Conservation (phyloP, 2,329 filamentous ascomycete species). For the Phialophora expanda region DNA sequence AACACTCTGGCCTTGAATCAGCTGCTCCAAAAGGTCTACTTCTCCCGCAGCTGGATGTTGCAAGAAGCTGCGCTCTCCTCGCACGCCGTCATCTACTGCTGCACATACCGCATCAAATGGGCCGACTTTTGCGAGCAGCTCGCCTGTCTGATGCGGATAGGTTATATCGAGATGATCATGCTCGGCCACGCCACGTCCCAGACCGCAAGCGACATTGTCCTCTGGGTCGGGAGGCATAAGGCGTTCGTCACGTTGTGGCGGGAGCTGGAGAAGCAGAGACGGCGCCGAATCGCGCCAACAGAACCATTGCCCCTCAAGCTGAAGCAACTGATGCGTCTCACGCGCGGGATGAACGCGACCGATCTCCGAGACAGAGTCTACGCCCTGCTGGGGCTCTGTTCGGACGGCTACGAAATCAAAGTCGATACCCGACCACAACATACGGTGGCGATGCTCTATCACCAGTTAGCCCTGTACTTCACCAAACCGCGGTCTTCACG, state of each 20-base stretch:
- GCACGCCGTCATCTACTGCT: conserved; percentile 4
- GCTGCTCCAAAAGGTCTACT: conserved; percentile 1
- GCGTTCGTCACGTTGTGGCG: conserved; percentile 2
- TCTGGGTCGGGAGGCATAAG: neutral
- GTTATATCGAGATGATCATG: conserved; percentile 2
- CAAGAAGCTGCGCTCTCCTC: conserved; percentile 2
- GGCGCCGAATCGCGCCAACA: neutral
- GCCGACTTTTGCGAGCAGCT: conserved; percentile 8
- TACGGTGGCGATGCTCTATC: conserved; percentile 6
- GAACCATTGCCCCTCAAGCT: neutral
- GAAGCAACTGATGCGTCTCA: conserved; percentile 7
- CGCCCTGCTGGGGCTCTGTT: conserved; percentile 1
- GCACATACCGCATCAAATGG: conserved; percentile 6
- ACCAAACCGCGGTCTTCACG: neutral
- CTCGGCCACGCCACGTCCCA: neutral
- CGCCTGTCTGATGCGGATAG: neutral
- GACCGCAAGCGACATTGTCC: neutral
- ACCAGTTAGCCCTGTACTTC: conserved; percentile 6
- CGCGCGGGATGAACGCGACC: conserved; percentile 2
- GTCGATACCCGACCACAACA: neutral
- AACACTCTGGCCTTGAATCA: neutral
- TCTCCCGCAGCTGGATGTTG: conserved; percentile 3
- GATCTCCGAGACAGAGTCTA: conserved; percentile 7
- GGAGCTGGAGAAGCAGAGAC: conserved; percentile 4
- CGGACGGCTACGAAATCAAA: neutral